phyloP scores from a whole-genome alignment of 2,329 filamentous ascomycete species.

The Nemania bipapillata region DNA sequence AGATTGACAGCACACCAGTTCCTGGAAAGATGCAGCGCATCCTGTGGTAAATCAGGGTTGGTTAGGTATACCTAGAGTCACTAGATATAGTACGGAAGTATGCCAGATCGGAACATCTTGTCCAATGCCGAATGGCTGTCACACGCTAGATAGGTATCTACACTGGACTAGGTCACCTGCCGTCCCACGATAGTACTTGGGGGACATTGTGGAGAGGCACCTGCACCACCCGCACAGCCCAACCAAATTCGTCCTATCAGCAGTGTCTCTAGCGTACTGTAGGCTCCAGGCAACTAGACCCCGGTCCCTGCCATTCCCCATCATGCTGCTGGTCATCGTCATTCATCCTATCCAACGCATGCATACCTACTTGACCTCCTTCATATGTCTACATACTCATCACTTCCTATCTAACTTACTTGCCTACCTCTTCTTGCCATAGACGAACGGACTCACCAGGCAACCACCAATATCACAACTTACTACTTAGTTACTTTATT shows the following conservation, averaged over 20 bases:
- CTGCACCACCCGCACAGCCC: slow-evolving; percentile 16
- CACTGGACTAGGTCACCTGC: slow-evolving; percentile 6
- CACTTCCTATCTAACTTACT: slow-evolving; percentile 2
- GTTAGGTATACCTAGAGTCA: not conserved
- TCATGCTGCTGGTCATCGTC: slow-evolving; percentile 26
- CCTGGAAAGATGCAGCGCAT: not conserved
- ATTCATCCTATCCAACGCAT: slow-evolving; percentile 32
- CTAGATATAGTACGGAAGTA: not conserved
- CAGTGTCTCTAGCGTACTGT: not conserved
- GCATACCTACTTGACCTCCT: too few relatives aligned
- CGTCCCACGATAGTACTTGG: slow-evolving; percentile 12
- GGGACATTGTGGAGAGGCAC: slow-evolving; percentile 21
- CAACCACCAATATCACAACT: slow-evolving; percentile 20
- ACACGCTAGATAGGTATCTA: slow-evolving; percentile 15
- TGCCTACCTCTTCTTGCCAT: slow-evolving; percentile 4
- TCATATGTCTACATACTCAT: not conserved
- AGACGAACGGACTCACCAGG: slow-evolving; percentile 8
- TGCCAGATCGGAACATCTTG: slow-evolving; percentile 12
- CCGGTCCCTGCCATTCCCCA: slow-evolving; percentile 17
- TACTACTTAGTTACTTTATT: not conserved
- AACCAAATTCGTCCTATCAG: slow-evolving; percentile 11
- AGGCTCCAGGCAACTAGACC: slow-evolving; percentile 8
- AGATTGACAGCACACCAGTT: not conserved
- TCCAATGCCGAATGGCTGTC: slow-evolving; percentile 25
- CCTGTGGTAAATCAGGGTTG: not conserved